Percentiles rank a stretch among this genome's conserved stretches.
Conservation (phyloP, 768 basidiomycete species). For the Coprinopsis sp. region DNA sequence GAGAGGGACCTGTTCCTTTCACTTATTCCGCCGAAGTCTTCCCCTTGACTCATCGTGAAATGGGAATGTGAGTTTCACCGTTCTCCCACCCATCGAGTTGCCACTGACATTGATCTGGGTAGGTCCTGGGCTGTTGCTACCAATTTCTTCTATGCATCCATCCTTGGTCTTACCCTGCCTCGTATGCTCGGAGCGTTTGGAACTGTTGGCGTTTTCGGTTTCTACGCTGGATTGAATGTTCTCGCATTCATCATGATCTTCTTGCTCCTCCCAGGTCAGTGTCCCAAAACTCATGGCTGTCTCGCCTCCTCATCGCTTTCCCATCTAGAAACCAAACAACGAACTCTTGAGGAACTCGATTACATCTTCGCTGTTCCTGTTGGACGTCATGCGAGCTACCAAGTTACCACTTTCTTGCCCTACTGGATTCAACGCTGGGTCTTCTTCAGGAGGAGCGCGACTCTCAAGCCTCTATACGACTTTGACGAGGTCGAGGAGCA, state of each 20-base stretch:
- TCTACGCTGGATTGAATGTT: constrained; percentile 51
- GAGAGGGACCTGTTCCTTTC: constrained; percentile 88
- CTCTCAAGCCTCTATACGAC: constrained; percentile 45
- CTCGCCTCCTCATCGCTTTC: not conserved
- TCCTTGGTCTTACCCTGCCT: constrained; percentile 58
- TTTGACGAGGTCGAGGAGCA: constrained; percentile 41
- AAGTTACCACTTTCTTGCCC: constrained; percentile 40
- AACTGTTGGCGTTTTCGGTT: constrained; percentile 47
- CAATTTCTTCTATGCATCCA: constrained; percentile 47
- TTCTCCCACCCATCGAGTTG: constrained; percentile 20
- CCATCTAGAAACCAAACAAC: constrained; percentile 41
- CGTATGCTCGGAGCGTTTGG: constrained; percentile 45
- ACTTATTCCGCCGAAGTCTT: constrained; percentile 91
- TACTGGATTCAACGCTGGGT: constrained; percentile 48
- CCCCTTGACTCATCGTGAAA: constrained; percentile 75
- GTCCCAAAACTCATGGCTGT: constrained; percentile 1
- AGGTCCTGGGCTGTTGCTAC: constrained; percentile 56
- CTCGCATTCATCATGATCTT: constrained; percentile 52
- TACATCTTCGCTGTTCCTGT: constrained; percentile 52
- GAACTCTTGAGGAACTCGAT: constrained; percentile 48
- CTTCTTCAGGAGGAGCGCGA: constrained; percentile 31
- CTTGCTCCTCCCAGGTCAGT: constrained; percentile 47
- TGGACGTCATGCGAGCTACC: constrained; percentile 39
- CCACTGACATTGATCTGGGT: constrained; percentile 18
- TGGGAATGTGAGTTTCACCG: constrained; percentile 41